Base-by-base conservation (phyloP, 495 filamentous ascomycete genomes). In the Penicillium chermesinum region DNA sequence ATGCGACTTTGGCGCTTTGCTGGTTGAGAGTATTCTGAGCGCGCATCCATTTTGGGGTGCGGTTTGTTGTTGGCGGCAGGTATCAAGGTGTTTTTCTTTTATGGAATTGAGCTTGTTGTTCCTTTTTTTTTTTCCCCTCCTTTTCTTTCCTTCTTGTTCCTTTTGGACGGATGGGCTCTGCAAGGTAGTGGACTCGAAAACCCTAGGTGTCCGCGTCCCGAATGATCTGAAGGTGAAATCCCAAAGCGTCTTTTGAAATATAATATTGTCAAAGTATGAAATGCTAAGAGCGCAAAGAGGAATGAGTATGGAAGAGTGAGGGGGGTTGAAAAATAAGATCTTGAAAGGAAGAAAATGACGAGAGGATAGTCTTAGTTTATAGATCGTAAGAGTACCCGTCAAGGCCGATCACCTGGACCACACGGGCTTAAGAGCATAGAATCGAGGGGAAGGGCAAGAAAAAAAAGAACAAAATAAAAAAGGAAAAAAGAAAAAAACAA, bases 1-100 rank as follows among this genome's bases (percentile, higher is more conserved):
- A 72, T 72, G 38, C 58, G 59, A 45, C 64, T 66, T 55, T 63
- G 62, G 7, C 64, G 63, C 20, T 25, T 30, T 36, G 48, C 34
- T 32, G 48, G 39, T 14, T 17, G 40, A 18, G 52, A 52, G 41
- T 55, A 55, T 38, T 57, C 48, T 53, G 54, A 43, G 46, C 47
- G 44, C 43, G 57, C 19, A 47, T 46, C 49, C 49, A 53, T 50
- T 47, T 19, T 40, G 9, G n/a, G 52, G 48, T 57, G 35, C 19
- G 46, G 22, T 48, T 21, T 22, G 4, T 32, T 41, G 7, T 41
- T 19, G 17, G 14, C 27, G 36, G 14, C 17, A 17, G 14, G 32
- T 9, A 27, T 12, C 20, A 10, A 12, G 17, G 38, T 19, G 38
- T 19, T 19, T n/a, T n/a, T n/a, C n/a, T n/a, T n/a, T n/a, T n/a